Conservation (phyloP, 2,329 filamentous ascomycete genomes). For the Plectosphaerella sp. region DNA sequence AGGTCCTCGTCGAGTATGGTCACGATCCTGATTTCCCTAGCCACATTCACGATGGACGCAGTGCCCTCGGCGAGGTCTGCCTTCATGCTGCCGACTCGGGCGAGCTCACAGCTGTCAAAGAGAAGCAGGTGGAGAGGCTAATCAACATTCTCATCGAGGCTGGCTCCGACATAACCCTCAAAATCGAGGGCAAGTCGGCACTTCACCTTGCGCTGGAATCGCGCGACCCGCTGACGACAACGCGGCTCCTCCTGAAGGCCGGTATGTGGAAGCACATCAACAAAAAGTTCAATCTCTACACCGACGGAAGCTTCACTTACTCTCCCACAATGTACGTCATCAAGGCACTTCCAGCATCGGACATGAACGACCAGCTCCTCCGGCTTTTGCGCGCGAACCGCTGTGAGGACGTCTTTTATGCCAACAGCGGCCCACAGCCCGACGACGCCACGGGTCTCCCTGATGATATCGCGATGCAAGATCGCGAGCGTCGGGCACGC, state of each 20-base stretch:
- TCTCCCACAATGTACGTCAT: conserved; percentile 61
- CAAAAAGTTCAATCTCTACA: conserved; percentile 52
- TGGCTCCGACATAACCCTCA: conserved; percentile 52
- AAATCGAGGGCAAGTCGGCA: conserved; percentile 52
- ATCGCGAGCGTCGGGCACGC: conserved; percentile 44
- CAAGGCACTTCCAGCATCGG: conserved; percentile 36
- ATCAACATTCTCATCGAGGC: conserved; percentile 52
- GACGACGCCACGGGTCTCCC: conserved; percentile 49
- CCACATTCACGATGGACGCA: conserved; percentile 56
- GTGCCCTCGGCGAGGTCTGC: conserved; percentile 60
- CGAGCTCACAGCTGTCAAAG: conserved; percentile 38
- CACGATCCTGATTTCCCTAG: conserved; percentile 64
- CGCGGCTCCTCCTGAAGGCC: conserved; percentile 54
- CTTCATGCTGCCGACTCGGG: conserved; percentile 45
- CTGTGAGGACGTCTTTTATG: conserved; percentile 49
- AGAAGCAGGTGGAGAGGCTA: conserved; percentile 52
- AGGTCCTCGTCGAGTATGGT: conserved; percentile 51
- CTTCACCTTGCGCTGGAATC: conserved; percentile 58
- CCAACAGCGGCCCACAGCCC: conserved; percentile 48
- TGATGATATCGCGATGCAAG: conserved; percentile 41
- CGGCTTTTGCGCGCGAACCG: conserved; percentile 47
- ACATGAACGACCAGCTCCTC: conserved; percentile 36
- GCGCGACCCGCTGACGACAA: conserved; percentile 47
- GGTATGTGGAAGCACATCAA: conserved; percentile 64
- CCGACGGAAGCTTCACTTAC: conserved; percentile 49